Evolutionary conservation across 768 basidiomycete genomes (phyloP).

Genomic region (Podaxis sp.): DNA sequence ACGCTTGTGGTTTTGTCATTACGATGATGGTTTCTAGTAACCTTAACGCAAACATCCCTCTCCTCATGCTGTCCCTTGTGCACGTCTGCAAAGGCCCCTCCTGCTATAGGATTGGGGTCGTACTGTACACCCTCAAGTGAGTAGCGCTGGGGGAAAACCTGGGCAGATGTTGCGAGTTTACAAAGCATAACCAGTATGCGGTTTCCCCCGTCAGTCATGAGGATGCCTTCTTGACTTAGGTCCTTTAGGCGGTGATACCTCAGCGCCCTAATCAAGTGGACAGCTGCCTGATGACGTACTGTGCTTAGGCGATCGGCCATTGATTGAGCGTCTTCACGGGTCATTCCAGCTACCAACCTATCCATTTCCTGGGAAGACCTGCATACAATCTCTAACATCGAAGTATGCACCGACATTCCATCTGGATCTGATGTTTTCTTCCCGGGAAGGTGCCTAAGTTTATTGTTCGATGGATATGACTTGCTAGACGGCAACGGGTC

Average conservation of each 20-base stretch:
- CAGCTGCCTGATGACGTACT: neutral
- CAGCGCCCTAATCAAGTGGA: neutral
- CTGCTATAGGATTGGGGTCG: neutral
- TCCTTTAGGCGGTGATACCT: neutral
- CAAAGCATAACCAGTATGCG: neutral
- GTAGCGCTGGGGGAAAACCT: neutral
- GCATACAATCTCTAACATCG: too few relatives aligned
- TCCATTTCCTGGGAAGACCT: too few relatives aligned
- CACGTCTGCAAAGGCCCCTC: neutral
- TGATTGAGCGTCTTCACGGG: neutral
- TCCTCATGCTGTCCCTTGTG: too few relatives aligned
- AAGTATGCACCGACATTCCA: too few relatives aligned
- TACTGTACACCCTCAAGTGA: fast-evolving
- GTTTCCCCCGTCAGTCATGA: neutral
- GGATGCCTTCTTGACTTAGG: neutral
- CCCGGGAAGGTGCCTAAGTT: too few relatives aligned
- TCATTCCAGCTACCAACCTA: too few relatives aligned
- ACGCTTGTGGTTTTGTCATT: too few relatives aligned
- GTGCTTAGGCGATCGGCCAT: neutral
- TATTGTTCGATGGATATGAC: too few relatives aligned
- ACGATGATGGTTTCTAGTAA: too few relatives aligned
- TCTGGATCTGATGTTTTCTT: too few relatives aligned
- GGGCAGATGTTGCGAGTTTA: neutral
- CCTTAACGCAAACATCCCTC: fast-evolving
- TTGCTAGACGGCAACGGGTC: too few relatives aligned